phyloP scores from a whole-genome alignment of 768 basidiomycete species.

The Lentinula guzmanii region DNA sequence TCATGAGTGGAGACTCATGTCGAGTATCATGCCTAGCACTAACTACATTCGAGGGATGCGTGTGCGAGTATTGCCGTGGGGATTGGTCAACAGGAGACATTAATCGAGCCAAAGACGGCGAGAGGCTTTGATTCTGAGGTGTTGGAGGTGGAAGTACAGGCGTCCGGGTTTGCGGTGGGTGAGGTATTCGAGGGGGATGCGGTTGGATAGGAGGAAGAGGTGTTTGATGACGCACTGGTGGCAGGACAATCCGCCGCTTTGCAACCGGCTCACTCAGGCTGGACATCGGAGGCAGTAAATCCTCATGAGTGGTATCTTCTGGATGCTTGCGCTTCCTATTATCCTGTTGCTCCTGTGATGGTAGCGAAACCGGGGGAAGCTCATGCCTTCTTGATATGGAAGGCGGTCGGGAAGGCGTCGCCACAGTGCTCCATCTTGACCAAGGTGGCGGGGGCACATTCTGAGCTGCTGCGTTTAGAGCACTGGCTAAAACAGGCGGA shows the following conservation, averaged over 20 bases:
- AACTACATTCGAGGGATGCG: background rate
- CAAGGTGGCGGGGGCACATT: conserved; percentile 33
- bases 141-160: conserved; percentile 23
- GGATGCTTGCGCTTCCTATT: conserved; percentile 40
- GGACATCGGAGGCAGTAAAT: conserved; percentile 17
- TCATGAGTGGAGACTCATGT: conserved; percentile 3
- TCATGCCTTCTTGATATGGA: conserved; percentile 33
- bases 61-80: background rate
- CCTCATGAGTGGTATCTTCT: conserved; percentile 27
- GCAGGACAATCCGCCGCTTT: conserved; percentile 30
- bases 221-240: conserved; percentile 7
- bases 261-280: conserved; percentile 17
- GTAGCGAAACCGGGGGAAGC: conserved; percentile 25
- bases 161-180: conserved; percentile 11
- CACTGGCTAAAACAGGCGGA: background rate
- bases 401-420: conserved; percentile 37
- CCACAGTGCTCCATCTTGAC: conserved; percentile 42
- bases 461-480: conserved; percentile 12
- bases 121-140: conserved; percentile 46
- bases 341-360: conserved; percentile 29
- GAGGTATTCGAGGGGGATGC: conserved; percentile 20
- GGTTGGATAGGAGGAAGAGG: conserved; percentile 19
- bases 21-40: background rate
- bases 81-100: conserved; percentile 38
- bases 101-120: conserved; percentile 60